phyloP scores from a whole-genome alignment of 257 asterid genomes.

The Nicotiana otophora region DNA sequence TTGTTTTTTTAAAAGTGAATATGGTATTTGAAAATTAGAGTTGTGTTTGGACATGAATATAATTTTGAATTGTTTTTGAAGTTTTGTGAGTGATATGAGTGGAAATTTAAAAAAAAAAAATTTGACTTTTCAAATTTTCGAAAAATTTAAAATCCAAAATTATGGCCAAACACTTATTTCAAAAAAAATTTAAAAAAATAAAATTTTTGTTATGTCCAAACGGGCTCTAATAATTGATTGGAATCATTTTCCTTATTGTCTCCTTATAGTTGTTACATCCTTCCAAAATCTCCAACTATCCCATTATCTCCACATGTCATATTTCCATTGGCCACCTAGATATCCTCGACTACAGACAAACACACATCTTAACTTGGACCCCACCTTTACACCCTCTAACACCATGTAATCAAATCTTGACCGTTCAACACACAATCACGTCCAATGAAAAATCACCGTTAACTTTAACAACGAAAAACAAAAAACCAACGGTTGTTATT shows the following conservation, averaged over 20 bases:
- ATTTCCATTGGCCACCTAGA: conserved; percentile 2
- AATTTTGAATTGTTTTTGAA: too few relatives aligned
- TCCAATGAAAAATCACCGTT: background rate
- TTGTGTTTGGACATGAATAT: too few relatives aligned
- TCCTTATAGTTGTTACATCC: background rate
- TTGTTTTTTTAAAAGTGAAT: too few relatives aligned
- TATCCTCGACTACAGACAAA: conserved; percentile 8
- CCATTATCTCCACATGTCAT: conserved; percentile 22
- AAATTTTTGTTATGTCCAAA: too few relatives aligned
- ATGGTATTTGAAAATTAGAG: too few relatives aligned
- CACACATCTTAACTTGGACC: background rate
- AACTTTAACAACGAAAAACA: background rate
- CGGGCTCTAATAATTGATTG: background rate
- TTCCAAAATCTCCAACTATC: background rate
- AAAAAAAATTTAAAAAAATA: too few relatives aligned
- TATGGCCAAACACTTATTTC: too few relatives aligned
- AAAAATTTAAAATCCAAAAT: too few relatives aligned
- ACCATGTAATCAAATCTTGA: background rate
- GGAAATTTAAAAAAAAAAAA: too few relatives aligned
- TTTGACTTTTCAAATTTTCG: too few relatives aligned
- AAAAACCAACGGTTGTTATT: conserved; percentile 1
- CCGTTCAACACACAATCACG: background rate
- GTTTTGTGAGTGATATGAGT: too few relatives aligned
- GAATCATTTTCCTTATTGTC: background rate
- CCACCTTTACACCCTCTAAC: background rate